Conservation (phyloP, 1,284 basidiomycete genomes). For the Moesziomyces antarcticus region DNA sequence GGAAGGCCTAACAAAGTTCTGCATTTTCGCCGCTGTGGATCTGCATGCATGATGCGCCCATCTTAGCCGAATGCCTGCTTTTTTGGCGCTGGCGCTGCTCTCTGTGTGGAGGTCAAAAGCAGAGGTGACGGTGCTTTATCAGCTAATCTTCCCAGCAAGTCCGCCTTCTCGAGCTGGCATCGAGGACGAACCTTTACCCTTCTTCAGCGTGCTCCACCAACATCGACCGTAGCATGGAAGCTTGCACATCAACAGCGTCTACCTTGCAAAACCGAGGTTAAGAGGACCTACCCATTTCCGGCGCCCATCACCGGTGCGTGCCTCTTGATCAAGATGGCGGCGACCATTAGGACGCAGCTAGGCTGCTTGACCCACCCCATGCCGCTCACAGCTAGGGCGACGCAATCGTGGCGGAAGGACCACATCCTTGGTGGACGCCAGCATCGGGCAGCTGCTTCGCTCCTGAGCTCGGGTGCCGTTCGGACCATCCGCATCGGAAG, state of each 20-base stretch:
- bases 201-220: background rate
- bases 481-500: slow-evolving; percentile 25
- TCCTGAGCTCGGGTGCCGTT: background rate
- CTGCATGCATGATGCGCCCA: background rate
- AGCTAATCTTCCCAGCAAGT: background rate
- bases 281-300: background rate
- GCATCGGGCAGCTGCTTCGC: background rate
- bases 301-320: background rate
- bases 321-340: background rate
- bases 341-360: background rate
- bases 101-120: background rate
- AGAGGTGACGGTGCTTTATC: background rate
- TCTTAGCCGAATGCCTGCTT: background rate
- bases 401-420: too few relatives aligned
- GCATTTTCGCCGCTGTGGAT: too few relatives aligned
- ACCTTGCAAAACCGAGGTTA: background rate
- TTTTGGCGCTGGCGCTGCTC: too few relatives aligned
- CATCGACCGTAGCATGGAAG: background rate
- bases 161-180: too few relatives aligned
- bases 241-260: background rate
- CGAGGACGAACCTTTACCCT: background rate
- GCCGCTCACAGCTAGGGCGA: too few relatives aligned
- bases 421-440: background rate
- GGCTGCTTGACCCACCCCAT: background rate
- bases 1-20: background rate